Conservation (phyloP, 2,329 filamentous ascomycete genomes). For the Fusarium decemcellulare region DNA sequence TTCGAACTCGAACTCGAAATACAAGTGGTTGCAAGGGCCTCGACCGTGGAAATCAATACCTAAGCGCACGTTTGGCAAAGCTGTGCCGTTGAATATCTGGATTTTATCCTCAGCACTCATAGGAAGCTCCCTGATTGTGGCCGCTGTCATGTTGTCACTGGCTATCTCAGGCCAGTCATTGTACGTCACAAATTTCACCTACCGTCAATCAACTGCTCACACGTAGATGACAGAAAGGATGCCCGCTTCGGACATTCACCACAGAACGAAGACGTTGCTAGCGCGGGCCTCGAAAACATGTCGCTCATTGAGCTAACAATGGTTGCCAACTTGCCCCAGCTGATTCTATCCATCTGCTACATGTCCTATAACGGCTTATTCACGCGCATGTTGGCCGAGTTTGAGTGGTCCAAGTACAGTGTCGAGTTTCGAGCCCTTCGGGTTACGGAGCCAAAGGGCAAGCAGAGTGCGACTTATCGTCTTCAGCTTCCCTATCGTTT, state of each 20-base stretch:
- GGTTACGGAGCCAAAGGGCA: slow-evolving; percentile 29
- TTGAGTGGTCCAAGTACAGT: slow-evolving; percentile 34
- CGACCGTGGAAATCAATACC: slow-evolving; percentile 15
- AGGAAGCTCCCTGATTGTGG: slow-evolving; percentile 18
- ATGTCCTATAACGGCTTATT: slow-evolving; percentile 33
- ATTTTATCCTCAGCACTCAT: slow-evolving; percentile 27
- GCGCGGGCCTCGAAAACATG: rapidly evolving
- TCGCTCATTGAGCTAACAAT: slow-evolving; percentile 14
- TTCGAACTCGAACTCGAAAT: neutral
- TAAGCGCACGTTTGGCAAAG: slow-evolving; percentile 12
- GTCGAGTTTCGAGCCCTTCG: slow-evolving; percentile 23
- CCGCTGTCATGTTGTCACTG: slow-evolving; percentile 8
- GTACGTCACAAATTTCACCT: neutral
- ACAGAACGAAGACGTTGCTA: neutral
- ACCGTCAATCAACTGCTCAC: no score
- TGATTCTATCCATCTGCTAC: slow-evolving; percentile 33
- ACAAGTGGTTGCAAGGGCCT: slow-evolving; percentile 16
- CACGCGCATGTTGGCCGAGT: slow-evolving; percentile 37
- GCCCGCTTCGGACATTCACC: slow-evolving; percentile 21
- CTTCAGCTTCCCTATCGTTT: slow-evolving; percentile 42
- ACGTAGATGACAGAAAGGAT: neutral
- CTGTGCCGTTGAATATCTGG: slow-evolving; percentile 30
- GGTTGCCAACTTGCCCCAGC: slow-evolving; percentile 32
- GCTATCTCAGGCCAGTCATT: slow-evolving; percentile 14
- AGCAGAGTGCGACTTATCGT: slow-evolving; percentile 36